Evolutionary conservation across 768 basidiomycete genomes (phyloP), one percentile per base, ranked within the genome.

Genomic region (Gymnopilus junonius): DNA sequence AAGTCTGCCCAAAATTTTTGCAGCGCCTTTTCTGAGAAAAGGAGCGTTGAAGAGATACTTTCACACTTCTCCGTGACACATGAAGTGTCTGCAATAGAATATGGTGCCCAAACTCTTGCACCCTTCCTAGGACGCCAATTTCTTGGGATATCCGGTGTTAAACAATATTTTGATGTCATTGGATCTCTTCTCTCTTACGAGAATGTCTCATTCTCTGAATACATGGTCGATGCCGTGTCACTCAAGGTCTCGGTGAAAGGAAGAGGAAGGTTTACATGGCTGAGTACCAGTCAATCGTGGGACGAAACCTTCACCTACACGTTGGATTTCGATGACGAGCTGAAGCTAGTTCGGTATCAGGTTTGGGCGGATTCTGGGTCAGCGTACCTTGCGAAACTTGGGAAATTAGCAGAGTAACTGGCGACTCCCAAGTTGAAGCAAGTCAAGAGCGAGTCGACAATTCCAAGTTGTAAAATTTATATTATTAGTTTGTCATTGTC

Each of bases 341-440:
- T 74, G 58, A 88, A 84, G 72, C 76, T 90, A n/a, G 76, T 76
- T 23, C 76, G 80, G 43, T 88, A 87, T 78, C 84, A 90, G 68
- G 80, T 90, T 2, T 90, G 88, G 88, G 86, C 85, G 11, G 89
- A 90, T 72, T 85, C 87, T 7, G 88, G 87, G 11, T 84, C 87
- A 5, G 82, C 85, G 10, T 87, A 87, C 72, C 78, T 89, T 14
- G 88, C 87, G 5, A 79, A 83, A 15, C 45, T 48, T 48, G 45
- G 45, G 20, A 48, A 27, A 48, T 11, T 25, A 27, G 23, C 25
- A 21, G 45, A 48, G 45, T 23, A n/a, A n/a, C n/a, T n/a, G n/a
- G n/a, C n/a, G n/a, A n/a, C n/a, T n/a, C n/a, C n/a, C n/a, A n/a
- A n/a, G n/a, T n/a, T n/a, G n/a, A n/a, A n/a, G n/a, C n/a, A n/a